A percentile compares a stretch with the other conserved stretches of the same genome.
phyloP scores from a whole-genome alignment of 805 yeast genomes.

The Spathaspora hagerdaliae region DNA sequence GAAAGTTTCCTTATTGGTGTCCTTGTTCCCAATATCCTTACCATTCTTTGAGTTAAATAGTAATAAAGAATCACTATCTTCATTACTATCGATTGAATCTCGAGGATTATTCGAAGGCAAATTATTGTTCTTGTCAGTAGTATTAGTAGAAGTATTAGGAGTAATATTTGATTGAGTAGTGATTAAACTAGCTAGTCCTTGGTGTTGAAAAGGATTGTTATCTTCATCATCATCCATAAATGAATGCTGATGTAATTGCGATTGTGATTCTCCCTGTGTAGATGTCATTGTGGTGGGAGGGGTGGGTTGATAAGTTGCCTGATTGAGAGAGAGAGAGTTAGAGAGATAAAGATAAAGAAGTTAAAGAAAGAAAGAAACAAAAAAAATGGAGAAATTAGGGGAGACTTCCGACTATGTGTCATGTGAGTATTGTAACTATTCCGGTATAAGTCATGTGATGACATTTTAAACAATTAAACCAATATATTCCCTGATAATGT shows the following conservation, averaged over 20 bases:
- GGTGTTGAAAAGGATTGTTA: slow-evolving; percentile 27
- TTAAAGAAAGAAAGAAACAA: no score
- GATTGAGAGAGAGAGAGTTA: no score
- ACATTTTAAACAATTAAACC: no score
- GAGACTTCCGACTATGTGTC: no score
- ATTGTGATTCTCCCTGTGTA: neutral
- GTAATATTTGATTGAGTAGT: slow-evolving; percentile 6
- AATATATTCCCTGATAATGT: no score
- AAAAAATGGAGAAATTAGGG: no score
- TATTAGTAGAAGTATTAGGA: neutral
- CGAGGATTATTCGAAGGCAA: neutral
- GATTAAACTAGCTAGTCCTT: slow-evolving; percentile 19
- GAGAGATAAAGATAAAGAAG: no score
- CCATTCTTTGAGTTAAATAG: slow-evolving; percentile 18
- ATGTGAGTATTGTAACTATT: no score
- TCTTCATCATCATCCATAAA: slow-evolving; percentile 20
- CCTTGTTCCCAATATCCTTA: neutral
- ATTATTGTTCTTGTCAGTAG: no score
- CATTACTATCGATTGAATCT: slow-evolving; percentile 8
- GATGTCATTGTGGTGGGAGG: neutral
- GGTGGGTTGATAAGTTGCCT: no score
- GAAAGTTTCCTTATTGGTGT: slow-evolving; percentile 10
- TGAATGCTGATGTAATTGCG: neutral
- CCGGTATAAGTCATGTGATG: no score
- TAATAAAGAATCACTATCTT: slow-evolving; percentile 26